Base-by-base conservation (phyloP, 768 basidiomycete genomes). In the Podaxis mareebaensis region DNA sequence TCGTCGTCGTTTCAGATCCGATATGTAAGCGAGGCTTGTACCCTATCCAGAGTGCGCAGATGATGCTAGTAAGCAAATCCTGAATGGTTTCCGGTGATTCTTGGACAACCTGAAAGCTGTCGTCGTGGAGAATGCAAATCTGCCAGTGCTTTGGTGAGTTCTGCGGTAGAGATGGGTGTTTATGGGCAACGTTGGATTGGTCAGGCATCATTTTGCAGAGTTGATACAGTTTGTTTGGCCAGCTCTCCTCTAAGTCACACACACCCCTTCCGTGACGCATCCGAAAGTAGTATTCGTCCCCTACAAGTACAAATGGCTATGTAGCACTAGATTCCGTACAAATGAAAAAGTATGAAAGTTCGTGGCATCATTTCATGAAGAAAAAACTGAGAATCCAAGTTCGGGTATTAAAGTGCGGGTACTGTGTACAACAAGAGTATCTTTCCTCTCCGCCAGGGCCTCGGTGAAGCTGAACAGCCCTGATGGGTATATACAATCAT, bases 61-160 rank as follows among this genome's bases (percentile, higher is more conserved):
- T 76, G 87, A 89, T 49, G 13, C 15, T 30, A 89, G 89, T 91
- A 81, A 66, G 56, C 75, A 77, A 81, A 86, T 92, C 78, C 82
- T 72, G 74, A 74, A 87, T 81, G 81, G 85, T 89, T 89, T 76
- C 74, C 66, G 65, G 74, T 77, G 79, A 73, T 90, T 85, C 76
- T 85, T 90, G 81, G 81, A 85, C 78, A 64, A 65, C 55, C 58
- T 24, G 64, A 61, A 64, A 73, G 72, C 70, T 62, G 67, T 53
- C 24, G 46, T 46, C 53, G 36, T 38, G 60, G 44, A 64, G 61
- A 70, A 53, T 63, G 58, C 56, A 64, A 67, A 66, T 56, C 30
- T 64, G 66, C 60, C 42, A 56, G 60, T 26, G 54, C n/a, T 63
- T 59, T 57, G 51, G 61, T 46, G 56, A 62, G 66, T 68, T 68